Percentiles rank a stretch among this genome's conserved stretches.
Evolutionary conservation across 2,329 filamentous ascomycete genomes (phyloP).

Genomic region (Exophiala spinifera): DNA sequence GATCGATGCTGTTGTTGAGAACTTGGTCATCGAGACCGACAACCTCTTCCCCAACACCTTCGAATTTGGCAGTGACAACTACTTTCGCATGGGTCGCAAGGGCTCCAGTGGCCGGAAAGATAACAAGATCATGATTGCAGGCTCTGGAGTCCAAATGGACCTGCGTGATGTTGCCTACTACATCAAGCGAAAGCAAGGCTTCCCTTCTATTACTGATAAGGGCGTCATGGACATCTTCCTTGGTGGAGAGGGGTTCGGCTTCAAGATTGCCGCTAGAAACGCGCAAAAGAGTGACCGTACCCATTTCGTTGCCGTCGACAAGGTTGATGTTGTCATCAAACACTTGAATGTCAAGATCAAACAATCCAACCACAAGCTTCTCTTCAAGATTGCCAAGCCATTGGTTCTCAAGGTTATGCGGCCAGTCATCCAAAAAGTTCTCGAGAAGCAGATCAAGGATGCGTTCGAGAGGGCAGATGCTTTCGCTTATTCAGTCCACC

Average conservation of each 20-base stretch:
- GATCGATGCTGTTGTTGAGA: slow-evolving; percentile 88
- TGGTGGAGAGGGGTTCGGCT: slow-evolving; percentile 81
- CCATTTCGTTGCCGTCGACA: slow-evolving; percentile 93
- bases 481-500: slow-evolving; percentile 72
- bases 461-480: slow-evolving; percentile 72
- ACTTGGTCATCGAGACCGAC: slow-evolving; percentile 90
- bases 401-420: slow-evolving; percentile 79
- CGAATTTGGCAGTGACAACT: slow-evolving; percentile 87
- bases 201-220: slow-evolving; percentile 80
- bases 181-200: slow-evolving; percentile 90
- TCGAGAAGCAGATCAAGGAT: slow-evolving; percentile 86
- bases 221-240: slow-evolving; percentile 87
- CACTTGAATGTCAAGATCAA: slow-evolving; percentile 83
- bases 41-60: slow-evolving; percentile 93
- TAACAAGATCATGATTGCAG: slow-evolving; percentile 79
- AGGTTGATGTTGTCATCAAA: slow-evolving; percentile 77
- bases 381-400: slow-evolving; percentile 85
- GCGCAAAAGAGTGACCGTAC: slow-evolving; percentile 71
- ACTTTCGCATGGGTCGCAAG: slow-evolving; percentile 93
- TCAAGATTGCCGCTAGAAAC: slow-evolving; percentile 84
- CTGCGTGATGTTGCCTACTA: slow-evolving; percentile 86
- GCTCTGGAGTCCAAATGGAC: slow-evolving; percentile 90
- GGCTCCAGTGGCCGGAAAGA: slow-evolving; percentile 74
- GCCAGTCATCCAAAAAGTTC: slow-evolving; percentile 77
- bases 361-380: slow-evolving; percentile 90